Base-by-base conservation (phyloP, 768 basidiomycete genomes). In the Pluteus cervinus region DNA sequence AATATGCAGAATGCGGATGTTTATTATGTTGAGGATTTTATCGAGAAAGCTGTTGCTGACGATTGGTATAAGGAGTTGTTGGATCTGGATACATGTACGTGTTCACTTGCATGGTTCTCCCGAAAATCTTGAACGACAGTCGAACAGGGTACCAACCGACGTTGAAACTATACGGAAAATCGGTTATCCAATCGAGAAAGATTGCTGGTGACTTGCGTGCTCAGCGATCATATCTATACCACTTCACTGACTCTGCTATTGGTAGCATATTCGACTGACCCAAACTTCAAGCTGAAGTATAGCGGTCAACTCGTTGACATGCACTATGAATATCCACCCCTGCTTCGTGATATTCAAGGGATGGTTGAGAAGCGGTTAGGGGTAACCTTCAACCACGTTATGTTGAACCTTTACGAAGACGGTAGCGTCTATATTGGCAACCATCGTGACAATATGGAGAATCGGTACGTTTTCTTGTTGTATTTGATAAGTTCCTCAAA, bases 401-500 rank as follows among this genome's bases (percentile, higher is more conserved):
- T 60, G 49, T 29, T 60, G 30, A 57, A 57, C 29, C 35, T 54
- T 1, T 60, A 60, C 33, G 54, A 60, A 31, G 47, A 60, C 23
- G 58, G 58, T 1, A 41, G 29, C 11, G 46, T 60, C 4, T 60
- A 56, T 20, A 60, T 60, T 15, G 58, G 58, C 4, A 60, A 54
- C 21, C 58, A 60, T 41, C 40, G 56, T 7, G 58, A 60, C 35
- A 52, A 53, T 20, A 11, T 54, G 7, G 54, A 57, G 40, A 54
- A 60, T 29, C 50, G 47, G 54, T 50, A 24, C 21, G 48, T 28
- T 33, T 26, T 20, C 5, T 15, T 24, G 16, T 25, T 10, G n/a
- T n/a, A n/a, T n/a, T n/a, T 36, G 9, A 26, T 18, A 4, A 4
- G 4, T 12, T 33, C 5, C 9, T 7, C 22, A 20, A 29, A 12